Percentiles rank a stretch among this genome's conserved stretches.
Evolutionary conservation across 768 basidiomycete genomes (phyloP).

Genomic region (Russula dissimulans): DNA sequence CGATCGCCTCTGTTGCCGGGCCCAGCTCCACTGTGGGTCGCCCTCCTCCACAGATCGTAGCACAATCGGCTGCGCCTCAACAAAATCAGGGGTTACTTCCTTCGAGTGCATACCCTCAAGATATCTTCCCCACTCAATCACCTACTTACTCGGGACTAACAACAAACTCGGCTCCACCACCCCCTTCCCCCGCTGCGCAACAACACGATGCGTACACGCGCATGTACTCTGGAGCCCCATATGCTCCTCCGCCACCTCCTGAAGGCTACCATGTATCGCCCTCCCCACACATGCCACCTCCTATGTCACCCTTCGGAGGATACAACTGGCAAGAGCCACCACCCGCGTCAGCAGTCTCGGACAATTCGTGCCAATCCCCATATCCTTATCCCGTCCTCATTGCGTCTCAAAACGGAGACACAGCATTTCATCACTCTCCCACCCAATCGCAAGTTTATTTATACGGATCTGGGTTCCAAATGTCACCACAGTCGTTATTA

Average conservation of each 20-base stretch:
- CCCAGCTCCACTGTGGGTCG: constrained; percentile 7
- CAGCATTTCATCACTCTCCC: constrained; percentile 5
- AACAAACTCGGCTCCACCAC: background rate
- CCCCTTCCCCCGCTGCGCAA: background rate
- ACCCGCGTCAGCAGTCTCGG: background rate
- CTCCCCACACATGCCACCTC: background rate
- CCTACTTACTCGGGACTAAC: background rate
- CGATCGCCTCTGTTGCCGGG: background rate
- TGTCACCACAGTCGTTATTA: background rate
- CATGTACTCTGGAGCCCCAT: constrained; percentile 3
- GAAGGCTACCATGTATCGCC: constrained; percentile 7
- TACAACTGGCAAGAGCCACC: constrained; percentile 6
- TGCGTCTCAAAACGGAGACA: constrained; percentile 6
- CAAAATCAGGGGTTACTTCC: background rate
- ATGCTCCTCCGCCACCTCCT: background rate
- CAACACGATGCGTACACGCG: constrained; percentile 8
- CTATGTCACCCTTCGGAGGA: constrained; percentile 3
- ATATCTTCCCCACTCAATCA: constrained; percentile 1
- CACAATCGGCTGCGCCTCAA: background rate
- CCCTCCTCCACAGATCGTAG: background rate
- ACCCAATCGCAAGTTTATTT: constrained; percentile 6
- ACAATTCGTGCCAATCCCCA: constrained; percentile 4
- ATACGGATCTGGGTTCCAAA: constrained; percentile 1
- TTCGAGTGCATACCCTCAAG: constrained; percentile 1
- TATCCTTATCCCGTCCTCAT: constrained; percentile 8